A percentile compares a stretch with the other conserved stretches of the same genome.
Evolutionary conservation across 345 rosid genomes (phyloP).

Genomic region (Nephelium lappaceum): DNA sequence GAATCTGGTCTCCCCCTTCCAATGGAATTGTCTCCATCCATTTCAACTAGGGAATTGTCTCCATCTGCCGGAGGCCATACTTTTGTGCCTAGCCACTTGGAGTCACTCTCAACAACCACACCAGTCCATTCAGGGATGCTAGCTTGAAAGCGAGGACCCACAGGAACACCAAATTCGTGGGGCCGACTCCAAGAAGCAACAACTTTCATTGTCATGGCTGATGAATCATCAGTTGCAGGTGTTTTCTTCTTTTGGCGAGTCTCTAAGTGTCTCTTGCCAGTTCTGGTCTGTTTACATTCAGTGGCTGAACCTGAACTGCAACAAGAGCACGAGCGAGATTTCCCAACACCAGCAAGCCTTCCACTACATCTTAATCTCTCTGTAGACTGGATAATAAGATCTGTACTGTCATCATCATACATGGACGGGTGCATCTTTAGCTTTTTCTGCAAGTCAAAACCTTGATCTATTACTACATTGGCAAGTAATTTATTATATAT

Average conservation of each 20-base stretch:
- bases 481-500: slow-evolving; percentile 6
- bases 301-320: slow-evolving; percentile 36
- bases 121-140: slow-evolving; percentile 69
- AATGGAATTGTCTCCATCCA: slow-evolving; percentile 24
- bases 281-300: slow-evolving; percentile 25
- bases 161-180: slow-evolving; percentile 27
- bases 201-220: slow-evolving; percentile 16
- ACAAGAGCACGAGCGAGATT: slow-evolving; percentile 32
- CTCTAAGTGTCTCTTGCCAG: slow-evolving; percentile 19
- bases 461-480: slow-evolving; percentile 4
- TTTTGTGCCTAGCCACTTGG: slow-evolving; percentile 69
- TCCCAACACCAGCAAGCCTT: slow-evolving; percentile 26
- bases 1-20: slow-evolving; percentile 63
- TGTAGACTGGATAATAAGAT: slow-evolving; percentile 20
- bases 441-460: slow-evolving; percentile 50
- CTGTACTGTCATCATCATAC: slow-evolving; percentile 47
- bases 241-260: slow-evolving; percentile 15
- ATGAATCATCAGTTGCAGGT: slow-evolving; percentile 14
- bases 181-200: slow-evolving; percentile 20
- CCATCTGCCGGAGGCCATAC: slow-evolving; percentile 50
- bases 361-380: slow-evolving; percentile 41
- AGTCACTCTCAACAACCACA: slow-evolving; percentile 44
- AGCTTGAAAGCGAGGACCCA: slow-evolving; percentile 73
- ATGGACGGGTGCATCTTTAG: slow-evolving; percentile 59
- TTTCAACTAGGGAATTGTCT: slow-evolving; percentile 24